Evolutionary conservation across 2,329 filamentous ascomycete species (phyloP), one percentile per base, ranked within the genome.

Genomic region (Aspergillus costaricaensis): DNA sequence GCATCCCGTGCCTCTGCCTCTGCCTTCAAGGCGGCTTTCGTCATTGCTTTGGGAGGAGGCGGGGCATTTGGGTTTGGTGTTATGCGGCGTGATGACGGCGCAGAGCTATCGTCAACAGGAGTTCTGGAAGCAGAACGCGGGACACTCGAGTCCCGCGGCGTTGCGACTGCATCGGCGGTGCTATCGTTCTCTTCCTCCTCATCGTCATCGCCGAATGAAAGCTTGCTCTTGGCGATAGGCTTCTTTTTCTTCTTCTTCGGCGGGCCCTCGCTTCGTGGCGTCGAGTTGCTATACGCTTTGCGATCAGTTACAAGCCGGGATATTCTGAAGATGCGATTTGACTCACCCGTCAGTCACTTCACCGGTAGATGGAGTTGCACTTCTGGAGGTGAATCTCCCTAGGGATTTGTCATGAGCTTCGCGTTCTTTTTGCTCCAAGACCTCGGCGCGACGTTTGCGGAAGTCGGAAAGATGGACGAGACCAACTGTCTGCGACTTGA

Each of bases 381-480:
- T 78, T 57, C 84, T 81, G 56, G 82, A 83, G 57, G 75, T 70
- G 61, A 79, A 69, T 62, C 77, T 74, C 2, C 78, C 77, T 10
- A 84, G 72, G 25, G 85, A 81, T 43, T 82, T 83, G 66, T 91
- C 89, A 71, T 88, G 87, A 12, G 86, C 88, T 70, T 95, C 91
- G 70, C 90, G 86, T 72, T 95, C 91, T 72, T 95, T 94, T 73
- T 91, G 88, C 76, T 97, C 94, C 51, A 96, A 82, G n/a, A 93
- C 91, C 77, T 97, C 92, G 68, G 92, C 93, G 76, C 94, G 91
- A 61, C 95, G 88, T 80, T 99, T 98, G 77, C 94, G 92, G 76
- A 96, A 98, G 74, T 98, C 95, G 66, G 91, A 92, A 47, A 97
- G 88, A 60, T 91, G 87, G 56, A 98, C 94, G 2, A 99, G 88